Evolutionary conservation across 805 yeast genomes (phyloP).

Genomic region (Candida ficus): DNA sequence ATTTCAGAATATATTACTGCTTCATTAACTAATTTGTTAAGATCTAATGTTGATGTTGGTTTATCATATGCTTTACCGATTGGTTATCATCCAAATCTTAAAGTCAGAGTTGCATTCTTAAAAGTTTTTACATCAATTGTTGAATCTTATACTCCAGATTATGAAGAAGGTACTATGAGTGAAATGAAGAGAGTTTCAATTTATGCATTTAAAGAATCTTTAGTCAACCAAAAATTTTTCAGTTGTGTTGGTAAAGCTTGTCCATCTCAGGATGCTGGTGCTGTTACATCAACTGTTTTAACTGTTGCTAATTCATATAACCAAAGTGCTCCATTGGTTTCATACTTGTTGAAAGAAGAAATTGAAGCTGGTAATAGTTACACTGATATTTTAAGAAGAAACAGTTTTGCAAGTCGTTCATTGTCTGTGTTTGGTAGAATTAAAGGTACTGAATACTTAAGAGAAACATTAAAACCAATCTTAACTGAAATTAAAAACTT

Average conservation of each 20-base stretch:
- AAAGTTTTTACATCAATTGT: constrained; percentile 71
- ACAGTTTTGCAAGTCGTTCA: constrained; percentile 76
- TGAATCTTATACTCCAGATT: constrained; percentile 24
- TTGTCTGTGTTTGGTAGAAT: constrained; percentile 65
- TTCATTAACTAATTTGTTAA: constrained; percentile 63
- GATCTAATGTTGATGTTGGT: constrained; percentile 73
- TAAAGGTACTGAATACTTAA: constrained; percentile 59
- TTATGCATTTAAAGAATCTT: constrained; percentile 25
- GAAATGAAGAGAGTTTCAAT: constrained; percentile 24
- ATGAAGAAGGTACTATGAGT: constrained; percentile 24
- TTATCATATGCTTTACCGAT: constrained; percentile 69
- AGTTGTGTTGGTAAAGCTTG: constrained; percentile 56
- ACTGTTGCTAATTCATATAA: constrained; percentile 45
- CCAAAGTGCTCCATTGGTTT: constrained; percentile 42
- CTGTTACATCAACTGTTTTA: constrained; percentile 60
- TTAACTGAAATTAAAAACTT: constrained; percentile 46
- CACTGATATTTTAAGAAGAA: constrained; percentile 72
- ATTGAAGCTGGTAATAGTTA: constrained; percentile 54
- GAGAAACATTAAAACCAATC: constrained; percentile 47
- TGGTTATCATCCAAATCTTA: constrained; percentile 64
- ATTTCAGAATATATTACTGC: constrained; percentile 60
- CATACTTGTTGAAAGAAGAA: constrained; percentile 55
- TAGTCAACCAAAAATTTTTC: constrained; percentile 38
- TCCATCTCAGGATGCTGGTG: constrained; percentile 64
- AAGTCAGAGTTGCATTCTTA: constrained; percentile 66